Evolutionary conservation across 805 yeast genomes (phyloP), one percentile per base, ranked within the genome.

Genomic region (Zygotorulaspora sp.): DNA sequence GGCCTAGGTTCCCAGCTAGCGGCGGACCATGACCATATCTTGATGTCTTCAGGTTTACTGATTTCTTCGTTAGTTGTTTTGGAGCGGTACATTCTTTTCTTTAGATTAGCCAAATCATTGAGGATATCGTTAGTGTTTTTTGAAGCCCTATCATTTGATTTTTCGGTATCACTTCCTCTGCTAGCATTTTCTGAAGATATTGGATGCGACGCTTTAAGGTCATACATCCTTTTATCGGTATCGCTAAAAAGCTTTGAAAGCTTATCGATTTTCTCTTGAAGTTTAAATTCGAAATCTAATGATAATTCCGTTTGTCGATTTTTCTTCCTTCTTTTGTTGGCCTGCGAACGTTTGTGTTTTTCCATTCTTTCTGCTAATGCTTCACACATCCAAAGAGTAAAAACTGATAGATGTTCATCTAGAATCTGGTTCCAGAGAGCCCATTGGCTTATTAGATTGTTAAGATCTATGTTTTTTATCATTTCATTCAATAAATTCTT

Each of bases 1-100:
- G 83, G 80, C 38, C 58, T 67, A 0, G 80, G 75, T 15, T 53
- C 52, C 82, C 83, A 78, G 23, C 65, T 46, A 0, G 55, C 38
- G 0, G 55, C 38, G 31, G 61, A 32, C 32, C 31, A 26, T 20
- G 28, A 30, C 41, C 43, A 33, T 12, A 35, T 37, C 32, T 43
- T 35, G 9, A 24, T 19, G 2, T 21, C n/a, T 5, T 11, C 20
- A 11, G 26, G 13, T 16, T 13, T 20, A 16, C 30, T 11, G 11
- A 5, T 9, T 26, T 4, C 15, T 6, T 6, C 17, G 17, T 5
- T 12, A 8, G 4, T 8, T 6, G 28, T 12, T 12, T 18, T 33
- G 16, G 38, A 28, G 18, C 13, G 19, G 9, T 24, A 23, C 36
- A 50, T 39, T 24, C 60, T 47, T 40, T 50, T 52, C 41, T 56